Evolutionary conservation across 306 rosid genomes (phyloP).

Genomic region (Abrus pulchellus): DNA sequence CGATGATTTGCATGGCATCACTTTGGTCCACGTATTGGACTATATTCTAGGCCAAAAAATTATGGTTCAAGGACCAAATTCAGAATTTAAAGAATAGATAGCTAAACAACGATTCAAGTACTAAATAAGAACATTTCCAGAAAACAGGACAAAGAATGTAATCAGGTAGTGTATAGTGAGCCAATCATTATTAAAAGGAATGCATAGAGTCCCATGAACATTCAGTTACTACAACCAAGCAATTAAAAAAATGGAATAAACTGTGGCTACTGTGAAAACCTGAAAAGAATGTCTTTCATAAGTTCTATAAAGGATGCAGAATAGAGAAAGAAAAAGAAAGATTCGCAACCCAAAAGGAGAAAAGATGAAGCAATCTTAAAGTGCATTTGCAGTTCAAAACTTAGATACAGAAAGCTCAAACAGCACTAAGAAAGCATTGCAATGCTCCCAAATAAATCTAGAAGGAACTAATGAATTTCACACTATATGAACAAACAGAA

Average conservation of each 20-base stretch:
- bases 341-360: not conserved
- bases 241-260: not conserved
- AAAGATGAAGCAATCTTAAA: not conserved
- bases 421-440: not conserved
- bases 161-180: not conserved
- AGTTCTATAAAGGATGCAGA: too few species aligned
- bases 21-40: not conserved
- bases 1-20: not conserved
- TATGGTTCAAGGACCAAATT: not conserved
- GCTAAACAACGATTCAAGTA: conserved; percentile 4
- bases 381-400: not conserved
- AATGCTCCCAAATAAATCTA: conserved; percentile 21
- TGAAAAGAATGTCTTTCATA: too few species aligned
- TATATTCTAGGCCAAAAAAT: not conserved
- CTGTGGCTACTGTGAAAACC: not conserved
- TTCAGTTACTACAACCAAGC: not conserved
- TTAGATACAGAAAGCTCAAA: conserved; percentile 14
- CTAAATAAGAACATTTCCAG: not conserved
- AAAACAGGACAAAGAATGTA: conserved; percentile 13
- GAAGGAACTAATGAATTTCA: not conserved
- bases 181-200: conserved; percentile 2
- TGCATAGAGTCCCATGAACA: not conserved
- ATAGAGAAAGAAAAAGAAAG: not conserved
- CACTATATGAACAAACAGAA: not conserved
- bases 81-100: not conserved